Base-by-base conservation (phyloP, 306 rosid species). In the Lathyrus aphaca region DNA sequence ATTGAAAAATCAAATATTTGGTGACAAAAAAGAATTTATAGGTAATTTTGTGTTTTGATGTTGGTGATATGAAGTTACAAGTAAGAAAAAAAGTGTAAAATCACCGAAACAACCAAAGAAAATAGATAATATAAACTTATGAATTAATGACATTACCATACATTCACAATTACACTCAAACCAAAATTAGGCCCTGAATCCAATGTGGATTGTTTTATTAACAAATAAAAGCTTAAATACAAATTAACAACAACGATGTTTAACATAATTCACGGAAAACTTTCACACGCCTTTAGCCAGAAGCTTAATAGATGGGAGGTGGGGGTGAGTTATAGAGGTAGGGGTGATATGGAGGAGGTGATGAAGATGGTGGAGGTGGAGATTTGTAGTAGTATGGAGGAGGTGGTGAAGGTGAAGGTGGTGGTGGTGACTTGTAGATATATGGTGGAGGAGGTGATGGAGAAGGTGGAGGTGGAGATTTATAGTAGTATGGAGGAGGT, bases 251-350 rank as follows among this genome's bases (percentile, higher is more conserved):
- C 60, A 35, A 45, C 25, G 60, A 30, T 59, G 23, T 35, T 60
- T 32, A 46, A 72, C 50, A 50, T 19, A 18, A 60, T 59, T 32
- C 27, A 35, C 5, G 9, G 18, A 60, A 60, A 14, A 25, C 17
- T 10, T 32, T 60, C 38, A 49, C 37, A 72, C 4, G 19, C 7
- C 49, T 17, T 44, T 8, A 60, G 38, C 15, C 1, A 35, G 10
- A 60, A 46, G 50, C 29, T 61, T 72, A 72, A 61, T 72, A 60
- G 13, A 14, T 5, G 0, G 76, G 76, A 30, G 74, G 77, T 0
- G 83, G 85, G 5, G 30, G 85, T 32, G 65, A 68, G 53, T 43
- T 57, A 0, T 82, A 82, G 15, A 38, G 19, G 29, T 78, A 82
- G 11, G 82, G 78, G 2, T 59, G 59, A 8, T 65, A 65, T 13